Percentiles rank a stretch among this genome's conserved stretches.
These are phyloP conservation scores for Yarrowia sp. DNA, from an alignment of 805 yeast genomes.

Conservation along the genomic window DNA sequence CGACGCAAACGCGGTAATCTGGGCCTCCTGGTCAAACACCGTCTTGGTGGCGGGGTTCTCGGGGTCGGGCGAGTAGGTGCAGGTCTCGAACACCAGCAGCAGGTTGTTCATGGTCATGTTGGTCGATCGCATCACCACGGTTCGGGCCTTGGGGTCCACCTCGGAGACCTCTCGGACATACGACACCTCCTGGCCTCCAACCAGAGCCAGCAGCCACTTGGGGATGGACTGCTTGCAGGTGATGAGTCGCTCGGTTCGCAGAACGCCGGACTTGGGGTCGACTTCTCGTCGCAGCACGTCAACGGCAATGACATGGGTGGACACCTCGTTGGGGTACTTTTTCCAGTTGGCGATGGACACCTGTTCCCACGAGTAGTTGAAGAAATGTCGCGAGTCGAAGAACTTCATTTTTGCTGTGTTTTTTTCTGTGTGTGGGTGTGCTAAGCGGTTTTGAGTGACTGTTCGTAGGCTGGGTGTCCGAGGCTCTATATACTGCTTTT, in stretches of 20 bases:
- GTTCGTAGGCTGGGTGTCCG: conserved; percentile 3
- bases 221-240: conserved; percentile 91
- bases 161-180: conserved; percentile 89
- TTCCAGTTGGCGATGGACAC: conserved; percentile 97
- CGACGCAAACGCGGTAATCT: conserved; percentile 82
- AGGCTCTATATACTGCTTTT: conserved; percentile 8
- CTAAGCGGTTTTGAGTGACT: not conserved
- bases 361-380: conserved; percentile 89
- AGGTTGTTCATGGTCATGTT: conserved; percentile 82
- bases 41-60: conserved; percentile 61
- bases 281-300: conserved; percentile 82
- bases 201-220: conserved; percentile 71
- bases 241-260: conserved; percentile 84
- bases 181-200: conserved; percentile 75
- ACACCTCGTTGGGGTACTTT: conserved; percentile 92
- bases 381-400: conserved; percentile 71
- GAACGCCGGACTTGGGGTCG: conserved; percentile 58
- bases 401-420: conserved; percentile 68
- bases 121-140: conserved; percentile 80
- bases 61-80: conserved; percentile 76
- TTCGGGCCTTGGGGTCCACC: conserved; percentile 70
- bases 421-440: not conserved
- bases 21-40: conserved; percentile 79
- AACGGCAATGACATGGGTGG: conserved; percentile 92
- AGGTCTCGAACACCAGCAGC: conserved; percentile 84